Base-by-base conservation (phyloP, 257 asterid species). In the Oldenlandia corymbosa region DNA sequence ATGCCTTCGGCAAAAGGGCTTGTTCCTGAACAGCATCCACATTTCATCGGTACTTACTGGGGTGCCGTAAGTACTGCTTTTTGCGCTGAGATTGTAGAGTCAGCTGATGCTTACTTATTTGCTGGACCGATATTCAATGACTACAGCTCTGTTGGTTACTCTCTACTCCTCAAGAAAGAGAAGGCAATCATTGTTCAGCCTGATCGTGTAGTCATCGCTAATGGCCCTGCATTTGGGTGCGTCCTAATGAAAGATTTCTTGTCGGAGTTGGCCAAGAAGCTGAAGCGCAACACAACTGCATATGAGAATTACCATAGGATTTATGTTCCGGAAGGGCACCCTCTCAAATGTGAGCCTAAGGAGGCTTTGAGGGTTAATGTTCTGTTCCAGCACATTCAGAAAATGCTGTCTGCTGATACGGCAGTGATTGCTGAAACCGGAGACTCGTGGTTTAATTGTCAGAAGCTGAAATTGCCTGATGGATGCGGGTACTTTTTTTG, bases 361-460 rank as follows among this genome's bases (percentile, higher is more conserved):
- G 95, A 83, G 73, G 71, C 85, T 6, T 67, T 89, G 76, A 83
- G 91, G 77, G 95, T 89, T 13, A 87, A 89, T 72, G 74, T 87
- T 61, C 74, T 84, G 69, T 89, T 87, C 68, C 74, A 78, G 67
- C 86, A 87, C 68, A 83, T 89, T 62, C 97, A 87, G 76, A 79
- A 75, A 66, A 81, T 89, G 86, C 27, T 84, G 65, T 73, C 89
- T 0, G 78, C 78, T 7, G 90, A 84, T 32, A 78, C 81, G 4
- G 90, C 91, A 20, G 90, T 89, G 18, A 87, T 89, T 69, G 86
- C 94, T 27, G 97, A 89, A 75, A 85, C 91, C 0, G 95, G 95
- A 10, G 97, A 89, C 72, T 89, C 95, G 0, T 89, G 97, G 97
- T 89, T 89, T 64, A 87, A 89, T 57, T 89, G 94, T 70, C 94